These are phyloP conservation scores for Penicillium ochrochloron DNA, from an alignment of 495 filamentous ascomycete species.

Conservation along the genomic window DNA sequence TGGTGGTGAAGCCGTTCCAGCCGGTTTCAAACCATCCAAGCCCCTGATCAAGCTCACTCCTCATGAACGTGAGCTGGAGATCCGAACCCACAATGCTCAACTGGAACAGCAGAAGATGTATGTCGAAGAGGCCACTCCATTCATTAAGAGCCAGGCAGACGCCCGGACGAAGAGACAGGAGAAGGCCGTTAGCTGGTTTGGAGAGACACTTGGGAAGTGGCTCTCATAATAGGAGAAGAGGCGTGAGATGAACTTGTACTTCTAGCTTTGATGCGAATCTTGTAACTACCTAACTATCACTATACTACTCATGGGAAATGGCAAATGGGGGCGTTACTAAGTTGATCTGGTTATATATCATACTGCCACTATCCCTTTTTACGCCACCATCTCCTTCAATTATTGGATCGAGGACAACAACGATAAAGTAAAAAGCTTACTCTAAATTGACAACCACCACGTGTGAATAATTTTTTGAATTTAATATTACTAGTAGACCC, in stretches of 20 bases:
- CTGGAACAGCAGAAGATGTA: slow-evolving; percentile 60
- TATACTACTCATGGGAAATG: not conserved
- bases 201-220: slow-evolving; percentile 55
- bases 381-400: not conserved
- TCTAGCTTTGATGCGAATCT: not conserved
- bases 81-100: slow-evolving; percentile 64
- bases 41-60: slow-evolving; percentile 62
- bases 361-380: not conserved
- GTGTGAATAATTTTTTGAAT: not conserved
- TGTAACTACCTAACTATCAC: slow-evolving; percentile 4
- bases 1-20: slow-evolving; percentile 41
- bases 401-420: not conserved
- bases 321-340: slow-evolving; percentile 1
- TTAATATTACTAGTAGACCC: too few species aligned
- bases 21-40: slow-evolving; percentile 52
- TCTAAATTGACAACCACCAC: not conserved
- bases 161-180: slow-evolving; percentile 61
- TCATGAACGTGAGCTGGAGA: slow-evolving; percentile 68
- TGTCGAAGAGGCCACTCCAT: slow-evolving; percentile 52
- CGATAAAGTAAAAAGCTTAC: not conserved
- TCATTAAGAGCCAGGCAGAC: slow-evolving; percentile 62
- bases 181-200: slow-evolving; percentile 60
- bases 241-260: slow-evolving; percentile 4
- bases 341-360: not conserved
- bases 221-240: slow-evolving; percentile 31